Percentiles rank a stretch among this genome's conserved stretches.
phyloP scores from a whole-genome alignment of 345 rosid species.

The Conringia planisiliqua region DNA sequence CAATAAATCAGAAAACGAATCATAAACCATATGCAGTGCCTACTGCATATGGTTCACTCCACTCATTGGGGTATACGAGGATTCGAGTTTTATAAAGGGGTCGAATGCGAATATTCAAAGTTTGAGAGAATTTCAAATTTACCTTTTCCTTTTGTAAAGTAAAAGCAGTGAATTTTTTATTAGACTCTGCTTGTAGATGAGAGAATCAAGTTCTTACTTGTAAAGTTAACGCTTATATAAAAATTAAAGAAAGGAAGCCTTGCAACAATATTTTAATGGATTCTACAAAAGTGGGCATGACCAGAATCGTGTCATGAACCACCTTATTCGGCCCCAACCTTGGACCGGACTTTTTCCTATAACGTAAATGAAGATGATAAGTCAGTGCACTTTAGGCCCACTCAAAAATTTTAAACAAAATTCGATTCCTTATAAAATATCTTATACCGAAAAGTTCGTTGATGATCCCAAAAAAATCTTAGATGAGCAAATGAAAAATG shows the following conservation, averaged over 20 bases:
- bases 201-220: conserved; percentile 8
- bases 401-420: neutral
- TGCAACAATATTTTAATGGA: neutral
- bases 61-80: neutral
- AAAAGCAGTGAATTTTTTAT: neutral
- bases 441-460: neutral
- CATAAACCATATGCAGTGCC: neutral
- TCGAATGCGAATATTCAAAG: conserved; percentile 11
- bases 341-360: neutral
- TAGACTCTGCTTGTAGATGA: neutral
- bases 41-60: neutral
- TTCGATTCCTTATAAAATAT: conserved; percentile 3
- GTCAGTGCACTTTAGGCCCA: conserved; percentile 11
- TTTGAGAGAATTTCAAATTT: neutral
- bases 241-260: neutral
- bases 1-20: neutral
- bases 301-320: conserved; percentile 27
- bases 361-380: neutral
- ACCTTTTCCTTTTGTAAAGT: conserved; percentile 15
- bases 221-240: neutral
- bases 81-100: neutral
- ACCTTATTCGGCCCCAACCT: conserved; percentile 9
- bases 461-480: conserved; percentile 8
- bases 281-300: conserved; percentile 26
- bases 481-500: neutral